A percentile compares a stretch with the other conserved stretches of the same genome.
These are phyloP conservation scores for Fagus sylvatica DNA, from an alignment of 306 rosid species.

Conservation along the genomic window DNA sequence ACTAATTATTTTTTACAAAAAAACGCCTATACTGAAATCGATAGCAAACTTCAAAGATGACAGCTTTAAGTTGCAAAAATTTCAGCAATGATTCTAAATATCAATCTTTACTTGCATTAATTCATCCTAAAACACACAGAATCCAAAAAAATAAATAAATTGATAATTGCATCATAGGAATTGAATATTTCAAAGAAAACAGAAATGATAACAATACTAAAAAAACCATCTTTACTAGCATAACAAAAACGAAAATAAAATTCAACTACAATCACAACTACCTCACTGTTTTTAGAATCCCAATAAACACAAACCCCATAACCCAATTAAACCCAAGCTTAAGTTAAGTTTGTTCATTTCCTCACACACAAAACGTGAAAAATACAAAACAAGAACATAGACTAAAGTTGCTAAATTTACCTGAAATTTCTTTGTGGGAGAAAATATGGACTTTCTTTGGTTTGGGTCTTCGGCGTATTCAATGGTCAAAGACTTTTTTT, in stretches of 20 bases:
- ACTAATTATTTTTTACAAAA: not conserved
- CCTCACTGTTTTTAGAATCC: not conserved
- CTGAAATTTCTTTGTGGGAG: not conserved
- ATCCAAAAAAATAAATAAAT: too few species aligned
- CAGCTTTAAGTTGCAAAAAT: not conserved
- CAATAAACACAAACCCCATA: not conserved
- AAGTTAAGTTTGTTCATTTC: not conserved
- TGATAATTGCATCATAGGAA: not conserved
- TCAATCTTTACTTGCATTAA: not conserved
- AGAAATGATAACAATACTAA: not conserved
- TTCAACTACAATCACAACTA: not conserved
- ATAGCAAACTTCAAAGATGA: not conserved
- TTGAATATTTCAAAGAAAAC: not conserved
- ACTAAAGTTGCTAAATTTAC: not conserved
- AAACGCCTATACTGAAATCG: not conserved
- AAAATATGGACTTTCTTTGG: not conserved
- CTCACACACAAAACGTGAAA: slow-evolving; percentile 3
- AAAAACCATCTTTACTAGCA: not conserved
- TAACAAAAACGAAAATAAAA: not conserved
- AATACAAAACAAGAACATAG: not conserved
- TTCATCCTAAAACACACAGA: not conserved
- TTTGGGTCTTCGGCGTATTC: not conserved
- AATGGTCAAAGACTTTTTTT: not conserved
- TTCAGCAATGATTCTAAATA: not conserved
- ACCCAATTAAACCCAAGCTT: not conserved